These are phyloP conservation scores for Emergomyces pasteurianus DNA, from an alignment of 2,329 filamentous ascomycete genomes.

Conservation along the genomic window DNA sequence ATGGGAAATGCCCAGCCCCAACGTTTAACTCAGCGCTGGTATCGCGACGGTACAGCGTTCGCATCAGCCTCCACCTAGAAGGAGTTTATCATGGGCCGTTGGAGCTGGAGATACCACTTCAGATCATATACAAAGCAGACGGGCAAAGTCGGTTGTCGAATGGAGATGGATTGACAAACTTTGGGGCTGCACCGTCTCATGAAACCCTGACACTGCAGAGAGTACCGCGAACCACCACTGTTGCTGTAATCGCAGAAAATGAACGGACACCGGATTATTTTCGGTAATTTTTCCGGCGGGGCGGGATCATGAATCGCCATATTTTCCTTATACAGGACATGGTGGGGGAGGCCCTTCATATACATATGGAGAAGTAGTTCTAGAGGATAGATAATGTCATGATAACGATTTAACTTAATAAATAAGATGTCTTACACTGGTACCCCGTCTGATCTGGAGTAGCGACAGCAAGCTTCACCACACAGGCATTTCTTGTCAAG, in stretches of 20 bases:
- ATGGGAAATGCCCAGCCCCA: neutral
- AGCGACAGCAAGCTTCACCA: conserved; percentile 39
- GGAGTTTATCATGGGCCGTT: neutral
- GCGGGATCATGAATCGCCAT: neutral
- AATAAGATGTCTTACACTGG: neutral
- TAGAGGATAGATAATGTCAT: neutral
- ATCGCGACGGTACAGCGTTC: conserved; percentile 6
- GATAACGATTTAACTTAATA: neutral
- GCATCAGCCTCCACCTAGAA: conserved; percentile 2
- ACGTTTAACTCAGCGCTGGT: conserved; percentile 5
- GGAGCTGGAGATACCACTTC: conserved; percentile 4
- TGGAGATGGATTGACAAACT: neutral
- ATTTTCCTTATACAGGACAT: neutral
- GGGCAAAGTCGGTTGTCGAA: neutral
- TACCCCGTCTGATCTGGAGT: neutral
- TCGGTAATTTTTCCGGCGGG: neutral
- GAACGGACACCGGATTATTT: neutral
- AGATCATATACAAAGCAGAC: conserved; percentile 2
- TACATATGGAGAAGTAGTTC: neutral
- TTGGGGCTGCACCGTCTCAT: neutral
- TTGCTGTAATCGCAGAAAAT: neutral
- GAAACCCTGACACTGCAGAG: neutral
- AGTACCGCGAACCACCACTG: neutral
- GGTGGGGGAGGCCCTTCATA: neutral
- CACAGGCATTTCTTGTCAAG: conserved; percentile 45